Evolutionary conservation across 2,329 filamentous ascomycete species (phyloP).

Genomic region (Monosporascus ibericus): DNA sequence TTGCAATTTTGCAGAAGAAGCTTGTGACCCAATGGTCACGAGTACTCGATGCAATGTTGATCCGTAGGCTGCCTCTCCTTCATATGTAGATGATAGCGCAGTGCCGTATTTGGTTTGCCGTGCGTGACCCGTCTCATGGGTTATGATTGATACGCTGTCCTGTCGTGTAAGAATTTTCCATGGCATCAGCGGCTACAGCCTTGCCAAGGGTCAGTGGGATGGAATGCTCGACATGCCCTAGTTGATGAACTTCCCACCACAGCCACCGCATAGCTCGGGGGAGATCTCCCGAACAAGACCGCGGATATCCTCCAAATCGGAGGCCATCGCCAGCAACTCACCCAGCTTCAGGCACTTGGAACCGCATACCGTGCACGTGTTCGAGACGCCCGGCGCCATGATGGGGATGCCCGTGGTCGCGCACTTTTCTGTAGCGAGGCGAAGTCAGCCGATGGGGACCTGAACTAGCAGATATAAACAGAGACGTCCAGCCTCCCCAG

Average conservation of each 20-base stretch:
- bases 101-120: too few species aligned
- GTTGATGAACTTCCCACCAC: constrained; percentile 25
- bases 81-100: too few species aligned
- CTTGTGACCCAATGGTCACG: too few species aligned
- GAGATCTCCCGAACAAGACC: constrained; percentile 19
- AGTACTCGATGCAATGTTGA: too few species aligned
- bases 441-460: background rate
- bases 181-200: too few species aligned
- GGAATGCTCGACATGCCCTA: background rate
- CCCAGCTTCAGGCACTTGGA: constrained; percentile 41
- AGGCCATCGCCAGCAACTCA: constrained; percentile 28
- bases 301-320: constrained; percentile 12
- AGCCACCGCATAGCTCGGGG: constrained; percentile 21
- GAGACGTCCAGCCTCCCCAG: background rate
- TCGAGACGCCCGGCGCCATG: constrained; percentile 45
- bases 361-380: constrained; percentile 49
- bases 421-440: constrained; percentile 37
- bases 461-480: background rate
- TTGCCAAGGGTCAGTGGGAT: too few species aligned
- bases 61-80: too few species aligned
- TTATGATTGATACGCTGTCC: too few species aligned
- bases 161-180: too few species aligned
- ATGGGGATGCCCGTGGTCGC: constrained; percentile 49
- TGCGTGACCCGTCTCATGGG: too few species aligned
- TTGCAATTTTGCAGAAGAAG: too few species aligned